Conservation (phyloP, 257 asterid genomes). For the Solanum ahanhuiri region DNA sequence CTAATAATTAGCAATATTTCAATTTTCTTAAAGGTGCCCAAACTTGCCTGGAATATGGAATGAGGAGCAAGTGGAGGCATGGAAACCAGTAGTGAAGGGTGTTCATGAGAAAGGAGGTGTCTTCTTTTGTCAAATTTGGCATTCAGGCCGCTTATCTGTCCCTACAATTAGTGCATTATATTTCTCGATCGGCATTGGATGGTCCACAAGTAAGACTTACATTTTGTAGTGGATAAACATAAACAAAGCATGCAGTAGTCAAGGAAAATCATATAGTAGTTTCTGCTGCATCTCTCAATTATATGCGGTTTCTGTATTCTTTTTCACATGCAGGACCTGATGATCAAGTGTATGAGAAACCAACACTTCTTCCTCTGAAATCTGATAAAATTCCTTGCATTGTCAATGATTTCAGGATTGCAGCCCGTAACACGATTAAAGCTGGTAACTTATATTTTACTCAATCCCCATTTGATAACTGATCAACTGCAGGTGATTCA, state of each 20-base stretch:
- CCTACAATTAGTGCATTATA: background rate
- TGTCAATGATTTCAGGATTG: background rate
- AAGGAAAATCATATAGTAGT: background rate
- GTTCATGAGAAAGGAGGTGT: conserved; percentile 4
- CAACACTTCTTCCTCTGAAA: background rate
- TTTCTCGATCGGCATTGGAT: background rate
- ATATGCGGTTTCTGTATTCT: background rate
- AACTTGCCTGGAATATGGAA: conserved; percentile 33
- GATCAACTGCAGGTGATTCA: background rate
- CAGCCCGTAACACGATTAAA: background rate
- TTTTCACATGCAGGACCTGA: background rate
- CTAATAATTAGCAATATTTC: background rate
- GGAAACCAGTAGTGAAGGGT: background rate
- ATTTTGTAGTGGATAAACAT: background rate
- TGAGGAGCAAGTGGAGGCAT: background rate
- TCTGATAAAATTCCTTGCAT: background rate
- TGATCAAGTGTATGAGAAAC: background rate
- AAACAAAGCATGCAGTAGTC: background rate
- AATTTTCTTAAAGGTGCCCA: conserved; percentile 9
- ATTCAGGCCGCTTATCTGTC: conserved; percentile 25
- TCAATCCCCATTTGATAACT: background rate
- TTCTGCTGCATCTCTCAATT: background rate
- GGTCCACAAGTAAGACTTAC: background rate
- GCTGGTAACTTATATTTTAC: background rate
- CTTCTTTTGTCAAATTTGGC: conserved; percentile 33